A percentile compares a stretch with the other conserved stretches of the same genome.
These are phyloP conservation scores for Prorocentrum cordatum DNA, from an alignment of 169 alveolate species.

Conservation along the genomic window DNA sequence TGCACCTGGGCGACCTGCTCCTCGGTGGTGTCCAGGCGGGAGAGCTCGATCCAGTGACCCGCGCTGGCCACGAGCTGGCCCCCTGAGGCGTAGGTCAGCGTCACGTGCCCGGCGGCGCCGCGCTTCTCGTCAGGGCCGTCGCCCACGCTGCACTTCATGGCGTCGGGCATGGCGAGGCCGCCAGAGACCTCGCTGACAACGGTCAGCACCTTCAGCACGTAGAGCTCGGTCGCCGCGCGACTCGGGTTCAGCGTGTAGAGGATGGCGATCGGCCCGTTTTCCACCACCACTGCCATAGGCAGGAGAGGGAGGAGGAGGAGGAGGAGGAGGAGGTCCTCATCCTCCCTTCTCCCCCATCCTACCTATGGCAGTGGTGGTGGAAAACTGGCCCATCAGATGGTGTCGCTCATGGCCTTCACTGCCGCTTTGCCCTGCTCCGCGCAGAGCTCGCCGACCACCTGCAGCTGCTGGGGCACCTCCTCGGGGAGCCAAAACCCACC, in stretches of 20 bases:
- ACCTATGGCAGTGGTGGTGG: too few relatives aligned
- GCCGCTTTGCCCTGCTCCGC: slow-evolving; percentile 12
- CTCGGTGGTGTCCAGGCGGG: slow-evolving; percentile 23
- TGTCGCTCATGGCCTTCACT: slow-evolving; percentile 24
- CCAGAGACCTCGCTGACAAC: background rate
- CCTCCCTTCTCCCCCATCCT: too few relatives aligned
- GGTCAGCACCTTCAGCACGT: slow-evolving; percentile 22
- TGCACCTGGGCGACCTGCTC: background rate
- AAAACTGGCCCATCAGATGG: too few relatives aligned
- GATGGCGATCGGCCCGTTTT: too few relatives aligned
- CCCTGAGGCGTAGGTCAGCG: slow-evolving; percentile 20
- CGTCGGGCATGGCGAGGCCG: background rate
- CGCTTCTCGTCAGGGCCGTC: background rate
- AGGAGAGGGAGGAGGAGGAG: too few relatives aligned
- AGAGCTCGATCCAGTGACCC: slow-evolving; percentile 59
- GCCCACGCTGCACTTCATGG: slow-evolving; percentile 1
- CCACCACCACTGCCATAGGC: too few relatives aligned
- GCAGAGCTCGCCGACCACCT: slow-evolving; percentile 60
- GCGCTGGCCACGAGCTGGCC: slow-evolving; percentile 61
- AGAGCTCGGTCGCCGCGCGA: background rate
- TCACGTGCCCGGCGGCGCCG: slow-evolving; percentile 51
- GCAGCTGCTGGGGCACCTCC: background rate
- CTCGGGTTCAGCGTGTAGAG: slow-evolving; percentile 21
- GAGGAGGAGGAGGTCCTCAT: too few relatives aligned
- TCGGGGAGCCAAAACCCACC: background rate